Base-by-base conservation (phyloP, 257 asterid genomes). In the Mitragyna speciosa region DNA sequence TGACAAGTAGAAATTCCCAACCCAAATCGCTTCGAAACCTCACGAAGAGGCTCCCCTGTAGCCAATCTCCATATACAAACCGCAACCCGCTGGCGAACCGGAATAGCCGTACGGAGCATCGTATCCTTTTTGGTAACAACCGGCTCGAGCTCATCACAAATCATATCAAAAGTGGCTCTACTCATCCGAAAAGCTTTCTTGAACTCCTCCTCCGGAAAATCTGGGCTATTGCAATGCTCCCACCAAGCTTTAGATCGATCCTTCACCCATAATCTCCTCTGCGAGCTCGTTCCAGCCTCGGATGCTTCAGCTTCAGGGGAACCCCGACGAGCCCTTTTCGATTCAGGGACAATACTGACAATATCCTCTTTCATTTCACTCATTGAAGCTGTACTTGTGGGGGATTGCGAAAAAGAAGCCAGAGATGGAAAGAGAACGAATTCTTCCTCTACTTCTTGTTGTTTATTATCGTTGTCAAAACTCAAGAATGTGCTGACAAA, bases 1-100 rank as follows among this genome's bases (percentile, higher is more conserved):
- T 95, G 98, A 78, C 98, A 95, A 76, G 98, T 95, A 12, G 98
- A 93, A 33, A 95, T 95, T 9, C 98, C 98, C 28, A 92, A 49
- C 11, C 98, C 98, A 73, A 95, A 95, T 3, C 96, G 89, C 82
- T 85, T 87, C 5, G 98, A 91, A 0, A 95, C 98, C 43, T 92
- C 97, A 0, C 98, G 98, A 36, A 95, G 96, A 9, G 98, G 94
- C 54, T 89, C 98, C 0, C 98, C 98, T 12, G 99, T 95, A 77
- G 97, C 96, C 51, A 95, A 82, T 36, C 98, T 65, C 96, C 96
- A 95, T 7, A 95, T 49, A 61, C 99, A 95, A 2, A 93, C 99
- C 0, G 98, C 99, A 11, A 95, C 98, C 9, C 99, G 90, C 79
- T 93, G 97, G 6, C 89, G 91, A 26, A 95, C 97, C 19, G 99